phyloP scores from a whole-genome alignment of 2,329 filamentous ascomycete genomes.

The Venturia oleaginea region DNA sequence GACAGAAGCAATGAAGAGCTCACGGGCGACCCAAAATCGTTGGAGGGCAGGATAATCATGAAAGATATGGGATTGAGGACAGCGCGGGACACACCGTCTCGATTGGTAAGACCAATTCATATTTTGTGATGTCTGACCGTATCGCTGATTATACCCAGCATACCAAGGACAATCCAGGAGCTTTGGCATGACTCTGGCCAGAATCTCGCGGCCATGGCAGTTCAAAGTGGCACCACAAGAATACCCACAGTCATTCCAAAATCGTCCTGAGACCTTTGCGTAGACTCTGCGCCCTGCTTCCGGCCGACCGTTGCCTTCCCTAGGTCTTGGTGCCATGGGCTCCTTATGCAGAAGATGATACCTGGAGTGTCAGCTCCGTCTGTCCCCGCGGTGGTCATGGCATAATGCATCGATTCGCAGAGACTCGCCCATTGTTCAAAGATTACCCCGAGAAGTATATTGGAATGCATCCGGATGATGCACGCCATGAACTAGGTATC shows the following conservation, averaged over 20 bases:
- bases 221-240: too few relatives aligned
- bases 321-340: too few relatives aligned
- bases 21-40: constrained; percentile 93
- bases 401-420: background rate
- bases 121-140: too few relatives aligned
- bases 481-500: background rate
- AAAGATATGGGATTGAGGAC: constrained; percentile 88
- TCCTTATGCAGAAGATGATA: too few relatives aligned
- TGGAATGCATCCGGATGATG: background rate
- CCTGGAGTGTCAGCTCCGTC: background rate
- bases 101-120: too few relatives aligned
- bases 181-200: too few relatives aligned
- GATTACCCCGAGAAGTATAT: background rate
- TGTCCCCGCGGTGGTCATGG: background rate
- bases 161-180: too few relatives aligned
- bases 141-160: too few relatives aligned
- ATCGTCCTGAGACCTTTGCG: background rate
- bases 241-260: too few relatives aligned
- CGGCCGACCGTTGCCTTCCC: too few relatives aligned
- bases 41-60: constrained; percentile 88
- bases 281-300: background rate
- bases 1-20: constrained; percentile 87
- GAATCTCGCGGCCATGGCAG: too few relatives aligned
- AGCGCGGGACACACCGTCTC: constrained; percentile 63
- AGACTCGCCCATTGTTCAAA: background rate